These are phyloP conservation scores for Trametes polyzona DNA, from an alignment of 1,284 basidiomycete genomes.

Conservation along the genomic window DNA sequence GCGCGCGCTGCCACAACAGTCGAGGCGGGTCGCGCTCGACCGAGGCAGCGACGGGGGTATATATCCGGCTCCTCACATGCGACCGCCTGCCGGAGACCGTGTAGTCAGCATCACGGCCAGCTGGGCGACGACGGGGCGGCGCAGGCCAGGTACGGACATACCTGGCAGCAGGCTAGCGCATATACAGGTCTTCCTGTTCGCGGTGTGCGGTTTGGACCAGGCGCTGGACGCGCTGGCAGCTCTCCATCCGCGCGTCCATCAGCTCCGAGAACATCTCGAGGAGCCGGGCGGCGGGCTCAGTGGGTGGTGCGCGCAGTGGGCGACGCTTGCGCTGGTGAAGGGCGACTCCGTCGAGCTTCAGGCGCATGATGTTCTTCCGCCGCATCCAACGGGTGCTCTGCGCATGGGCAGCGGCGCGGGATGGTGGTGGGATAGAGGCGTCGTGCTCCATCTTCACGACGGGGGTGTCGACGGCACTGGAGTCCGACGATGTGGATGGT, in stretches of 20 bases:
- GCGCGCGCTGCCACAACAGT: constrained; percentile 15
- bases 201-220: constrained; percentile 53
- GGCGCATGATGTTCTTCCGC: constrained; percentile 52
- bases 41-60: constrained; percentile 14
- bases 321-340: constrained; percentile 34
- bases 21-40: constrained; percentile 17
- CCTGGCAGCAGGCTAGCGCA: constrained; percentile 28
- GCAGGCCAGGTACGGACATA: constrained; percentile 5
- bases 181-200: constrained; percentile 31
- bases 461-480: constrained; percentile 15
- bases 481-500: constrained; percentile 23
- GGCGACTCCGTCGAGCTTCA: constrained; percentile 50
- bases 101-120: constrained; percentile 5
- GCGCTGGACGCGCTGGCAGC: constrained; percentile 64
- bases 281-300: constrained; percentile 54
- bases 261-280: constrained; percentile 71
- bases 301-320: constrained; percentile 37
- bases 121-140: constrained; percentile 7
- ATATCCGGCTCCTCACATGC: constrained; percentile 11
- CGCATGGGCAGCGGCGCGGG: constrained; percentile 28
- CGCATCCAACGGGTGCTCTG: constrained; percentile 46
- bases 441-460: constrained; percentile 35
- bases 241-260: constrained; percentile 74
- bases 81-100: constrained; percentile 13
- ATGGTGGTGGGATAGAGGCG: constrained; percentile 26